These are phyloP conservation scores for Sanghuangporus sanghuang DNA, from an alignment of 1,284 basidiomycete species.

Conservation along the genomic window DNA sequence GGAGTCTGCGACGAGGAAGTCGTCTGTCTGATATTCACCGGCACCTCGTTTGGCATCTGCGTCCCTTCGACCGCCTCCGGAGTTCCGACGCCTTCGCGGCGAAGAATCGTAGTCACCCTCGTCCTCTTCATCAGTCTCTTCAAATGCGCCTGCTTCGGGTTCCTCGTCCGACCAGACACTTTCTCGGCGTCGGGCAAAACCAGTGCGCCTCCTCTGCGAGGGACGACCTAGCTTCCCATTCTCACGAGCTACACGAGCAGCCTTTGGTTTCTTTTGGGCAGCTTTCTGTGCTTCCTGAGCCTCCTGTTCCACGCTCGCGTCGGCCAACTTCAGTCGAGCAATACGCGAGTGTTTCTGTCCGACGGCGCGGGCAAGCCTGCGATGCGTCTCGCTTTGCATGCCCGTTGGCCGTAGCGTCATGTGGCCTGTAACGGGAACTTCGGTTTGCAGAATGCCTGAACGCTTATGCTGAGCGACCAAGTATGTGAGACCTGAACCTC, in stretches of 20 bases:
- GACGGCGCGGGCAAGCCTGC: constrained; percentile 82
- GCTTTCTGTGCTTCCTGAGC: constrained; percentile 63
- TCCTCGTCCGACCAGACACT: constrained; percentile 44
- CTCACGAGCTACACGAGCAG: constrained; percentile 22
- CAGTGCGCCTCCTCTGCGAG: constrained; percentile 35
- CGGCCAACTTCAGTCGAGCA: constrained; percentile 70
- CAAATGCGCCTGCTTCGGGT: constrained; percentile 37
- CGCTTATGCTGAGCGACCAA: constrained; percentile 88
- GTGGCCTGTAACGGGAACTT: constrained; percentile 77
- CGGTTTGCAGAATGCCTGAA: constrained; percentile 79
- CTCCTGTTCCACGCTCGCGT: constrained; percentile 65
- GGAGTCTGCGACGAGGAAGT: constrained; percentile 74
- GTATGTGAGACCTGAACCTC: constrained; percentile 73
- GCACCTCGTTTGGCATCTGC: constrained; percentile 39
- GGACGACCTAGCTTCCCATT: constrained; percentile 42
- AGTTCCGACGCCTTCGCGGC: constrained; percentile 34
- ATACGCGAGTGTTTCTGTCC: constrained; percentile 80
- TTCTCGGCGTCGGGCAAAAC: constrained; percentile 28
- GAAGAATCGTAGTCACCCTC: constrained; percentile 43
- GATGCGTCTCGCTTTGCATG: constrained; percentile 87
- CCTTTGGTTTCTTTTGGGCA: constrained; percentile 51
- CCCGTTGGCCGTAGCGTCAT: constrained; percentile 83
- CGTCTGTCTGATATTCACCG: constrained; percentile 75
- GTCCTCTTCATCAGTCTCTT: constrained; percentile 56
- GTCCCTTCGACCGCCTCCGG: constrained; percentile 34